These are phyloP conservation scores for Diplodia mutila DNA, from an alignment of 2,329 filamentous ascomycete species.

Conservation along the genomic window DNA sequence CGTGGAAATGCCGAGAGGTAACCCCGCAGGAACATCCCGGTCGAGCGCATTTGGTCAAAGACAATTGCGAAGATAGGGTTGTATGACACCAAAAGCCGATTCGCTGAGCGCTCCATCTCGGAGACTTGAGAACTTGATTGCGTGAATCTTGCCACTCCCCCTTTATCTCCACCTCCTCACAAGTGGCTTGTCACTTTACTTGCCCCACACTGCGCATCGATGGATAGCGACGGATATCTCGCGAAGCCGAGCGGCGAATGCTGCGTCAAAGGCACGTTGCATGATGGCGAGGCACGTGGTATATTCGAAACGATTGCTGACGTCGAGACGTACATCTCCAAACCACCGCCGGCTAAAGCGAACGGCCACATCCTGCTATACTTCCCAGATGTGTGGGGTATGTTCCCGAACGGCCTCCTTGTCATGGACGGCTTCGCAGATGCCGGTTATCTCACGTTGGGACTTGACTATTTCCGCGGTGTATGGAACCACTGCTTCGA, in stretches of 20 bases:
- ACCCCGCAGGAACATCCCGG: no score
- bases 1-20: no score
- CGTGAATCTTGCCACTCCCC: no score
- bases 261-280: constrained; percentile 47
- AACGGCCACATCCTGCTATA: constrained; percentile 52
- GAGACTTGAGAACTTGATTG: no score
- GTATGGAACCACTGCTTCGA: constrained; percentile 33
- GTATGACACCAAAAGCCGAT: no score
- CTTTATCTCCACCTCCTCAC: no score
- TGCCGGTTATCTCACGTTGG: constrained; percentile 49
- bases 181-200: no score
- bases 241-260: constrained; percentile 44
- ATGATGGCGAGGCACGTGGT: constrained; percentile 46
- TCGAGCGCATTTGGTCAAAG: no score
- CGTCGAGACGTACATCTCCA: constrained; percentile 46
- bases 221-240: constrained; percentile 27
- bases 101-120: no score
- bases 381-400: constrained; percentile 52
- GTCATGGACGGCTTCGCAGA: constrained; percentile 54
- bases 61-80: no score
- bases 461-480: constrained; percentile 52
- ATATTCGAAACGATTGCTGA: constrained; percentile 39
- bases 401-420: constrained; percentile 50
- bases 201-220: neutral
- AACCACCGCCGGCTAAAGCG: constrained; percentile 33